phyloP scores from a whole-genome alignment of 2,329 filamentous ascomycete species.

The Paracorniculantispora psalliotae region DNA sequence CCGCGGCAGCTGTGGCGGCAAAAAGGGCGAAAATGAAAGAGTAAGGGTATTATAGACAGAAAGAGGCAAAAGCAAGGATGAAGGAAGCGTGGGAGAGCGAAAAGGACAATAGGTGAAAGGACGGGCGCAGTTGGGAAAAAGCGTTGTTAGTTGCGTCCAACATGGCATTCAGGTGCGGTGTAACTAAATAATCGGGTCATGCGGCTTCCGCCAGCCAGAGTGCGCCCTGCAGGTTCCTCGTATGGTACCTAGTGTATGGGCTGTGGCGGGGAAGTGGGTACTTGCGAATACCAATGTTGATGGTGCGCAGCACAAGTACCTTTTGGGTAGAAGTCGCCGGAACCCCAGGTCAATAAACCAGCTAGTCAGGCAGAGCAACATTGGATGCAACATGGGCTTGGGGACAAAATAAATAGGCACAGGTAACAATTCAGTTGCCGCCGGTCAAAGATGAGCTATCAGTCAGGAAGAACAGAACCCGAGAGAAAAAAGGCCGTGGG shows the following conservation, averaged over 20 bases:
- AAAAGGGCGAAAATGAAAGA: not conserved
- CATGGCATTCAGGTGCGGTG: not conserved
- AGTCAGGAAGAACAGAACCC: no score
- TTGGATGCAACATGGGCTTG: not conserved
- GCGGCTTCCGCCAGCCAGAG: not conserved
- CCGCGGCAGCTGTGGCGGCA: not conserved
- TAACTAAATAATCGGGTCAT: slow-evolving; percentile 2
- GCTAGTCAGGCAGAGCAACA: not conserved
- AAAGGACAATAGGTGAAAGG: not conserved
- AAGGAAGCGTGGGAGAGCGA: not conserved
- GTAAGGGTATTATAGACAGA: not conserved
- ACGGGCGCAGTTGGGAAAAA: not conserved
- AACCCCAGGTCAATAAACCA: not conserved
- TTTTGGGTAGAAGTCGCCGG: not conserved
- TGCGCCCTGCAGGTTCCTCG: not conserved
- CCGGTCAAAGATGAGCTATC: no score
- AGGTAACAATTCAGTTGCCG: no score
- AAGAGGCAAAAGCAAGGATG: not conserved
- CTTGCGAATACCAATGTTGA: not conserved
- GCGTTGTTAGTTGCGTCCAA: not conserved
- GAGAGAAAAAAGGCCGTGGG: no score
- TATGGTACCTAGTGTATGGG: no score
- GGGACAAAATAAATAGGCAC: not conserved
- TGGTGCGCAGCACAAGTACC: not conserved
- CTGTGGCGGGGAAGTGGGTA: not conserved